Conservation (phyloP, 352 stramenopile species). For the Phytophthora melonis region DNA sequence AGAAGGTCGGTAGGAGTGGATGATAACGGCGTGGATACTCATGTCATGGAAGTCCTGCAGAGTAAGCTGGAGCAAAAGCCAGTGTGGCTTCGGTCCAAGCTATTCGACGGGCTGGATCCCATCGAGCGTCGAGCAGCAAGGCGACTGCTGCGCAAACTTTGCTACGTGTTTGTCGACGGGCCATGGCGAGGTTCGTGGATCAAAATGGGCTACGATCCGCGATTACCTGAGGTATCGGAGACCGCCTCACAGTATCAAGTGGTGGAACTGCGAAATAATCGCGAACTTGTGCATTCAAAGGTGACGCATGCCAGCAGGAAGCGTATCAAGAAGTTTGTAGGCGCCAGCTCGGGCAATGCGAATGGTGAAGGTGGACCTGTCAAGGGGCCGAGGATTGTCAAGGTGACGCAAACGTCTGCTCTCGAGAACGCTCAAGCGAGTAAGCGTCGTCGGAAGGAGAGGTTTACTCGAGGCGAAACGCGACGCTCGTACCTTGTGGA, state of each 20-base stretch:
- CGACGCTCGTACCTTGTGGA: slow-evolving; percentile 69
- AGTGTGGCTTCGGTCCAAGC: slow-evolving; percentile 75
- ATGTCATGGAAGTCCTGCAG: slow-evolving; percentile 67
- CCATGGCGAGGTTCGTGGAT: slow-evolving; percentile 87
- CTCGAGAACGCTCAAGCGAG: slow-evolving; percentile 68
- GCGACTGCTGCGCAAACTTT: slow-evolving; percentile 72
- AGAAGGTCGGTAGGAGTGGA: slow-evolving; percentile 61
- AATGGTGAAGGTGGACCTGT: slow-evolving; percentile 55
- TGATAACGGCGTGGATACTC: slow-evolving; percentile 63
- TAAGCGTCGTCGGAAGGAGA: slow-evolving; percentile 75
- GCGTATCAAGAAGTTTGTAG: slow-evolving; percentile 68
- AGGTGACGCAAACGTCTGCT: slow-evolving; percentile 78
- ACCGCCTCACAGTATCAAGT: slow-evolving; percentile 76
- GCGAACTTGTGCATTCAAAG: slow-evolving; percentile 82
- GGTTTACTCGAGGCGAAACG: slow-evolving; percentile 71
- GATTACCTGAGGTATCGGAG: slow-evolving; percentile 35
- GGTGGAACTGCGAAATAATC: slow-evolving; percentile 83
- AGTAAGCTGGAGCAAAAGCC: slow-evolving; percentile 71
- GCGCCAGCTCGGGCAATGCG: slow-evolving; percentile 28
- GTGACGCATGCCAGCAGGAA: slow-evolving; percentile 77
- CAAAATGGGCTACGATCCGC: slow-evolving; percentile 83
- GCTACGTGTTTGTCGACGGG: slow-evolving; percentile 87
- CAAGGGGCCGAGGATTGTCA: slow-evolving; percentile 75
- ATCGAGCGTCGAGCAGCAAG: slow-evolving; percentile 70
- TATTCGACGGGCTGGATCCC: slow-evolving; percentile 73